phyloP scores from a whole-genome alignment of 495 filamentous ascomycete genomes.

The Niebla homalea region DNA sequence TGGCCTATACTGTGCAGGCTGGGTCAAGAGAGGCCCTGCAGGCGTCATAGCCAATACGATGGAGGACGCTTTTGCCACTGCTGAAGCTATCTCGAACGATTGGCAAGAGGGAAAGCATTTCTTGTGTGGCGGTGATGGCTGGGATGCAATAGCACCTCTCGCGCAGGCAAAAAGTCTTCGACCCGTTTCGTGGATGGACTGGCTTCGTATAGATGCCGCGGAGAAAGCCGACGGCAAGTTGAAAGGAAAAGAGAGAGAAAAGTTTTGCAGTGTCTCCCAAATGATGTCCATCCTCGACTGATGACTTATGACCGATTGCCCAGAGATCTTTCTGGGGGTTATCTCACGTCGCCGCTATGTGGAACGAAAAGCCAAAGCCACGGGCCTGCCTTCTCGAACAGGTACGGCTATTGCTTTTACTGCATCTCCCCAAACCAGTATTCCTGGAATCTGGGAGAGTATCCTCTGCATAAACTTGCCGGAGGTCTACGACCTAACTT shows the following conservation, averaged over 20 bases:
- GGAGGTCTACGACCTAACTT: too few species aligned
- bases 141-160: slow-evolving; percentile 56
- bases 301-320: neutral
- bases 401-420: too few species aligned
- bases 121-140: slow-evolving; percentile 44
- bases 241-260: slow-evolving; percentile 70
- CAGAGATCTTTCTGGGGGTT: neutral
- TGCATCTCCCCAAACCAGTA: too few species aligned
- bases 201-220: slow-evolving; percentile 68
- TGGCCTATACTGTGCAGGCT: slow-evolving; percentile 86
- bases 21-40: slow-evolving; percentile 91
- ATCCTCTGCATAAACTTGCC: too few species aligned
- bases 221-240: slow-evolving; percentile 54
- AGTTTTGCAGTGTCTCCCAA: slow-evolving; percentile 60
- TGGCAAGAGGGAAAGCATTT: slow-evolving; percentile 40
- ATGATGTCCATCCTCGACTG: slow-evolving; percentile 60
- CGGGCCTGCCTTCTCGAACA: neutral
- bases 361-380: too few species aligned
- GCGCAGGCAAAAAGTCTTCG: slow-evolving; percentile 37
- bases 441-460: too few species aligned
- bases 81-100: slow-evolving; percentile 64
- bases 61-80: slow-evolving; percentile 86
- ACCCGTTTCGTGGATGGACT: slow-evolving; percentile 67
- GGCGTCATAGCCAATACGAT: slow-evolving; percentile 95
- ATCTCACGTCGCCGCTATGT: too few species aligned